These are phyloP conservation scores for Aspergillus ustus DNA, from an alignment of 2,329 filamentous ascomycete species.

Conservation along the genomic window DNA sequence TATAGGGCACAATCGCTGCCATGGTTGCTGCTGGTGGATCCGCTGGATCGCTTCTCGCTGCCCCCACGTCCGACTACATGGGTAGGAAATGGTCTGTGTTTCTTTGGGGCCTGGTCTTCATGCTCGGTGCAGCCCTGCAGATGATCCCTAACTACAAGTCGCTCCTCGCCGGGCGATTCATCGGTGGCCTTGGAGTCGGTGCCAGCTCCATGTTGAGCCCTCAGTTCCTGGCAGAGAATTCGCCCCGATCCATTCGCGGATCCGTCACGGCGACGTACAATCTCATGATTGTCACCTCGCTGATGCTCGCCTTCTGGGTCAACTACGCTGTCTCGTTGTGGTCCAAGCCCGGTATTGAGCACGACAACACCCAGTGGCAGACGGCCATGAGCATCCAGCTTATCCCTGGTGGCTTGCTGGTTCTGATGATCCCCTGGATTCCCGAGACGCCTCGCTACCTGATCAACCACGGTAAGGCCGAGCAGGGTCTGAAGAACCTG, in stretches of 20 bases:
- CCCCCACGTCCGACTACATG: slow-evolving; percentile 3
- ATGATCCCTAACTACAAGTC: slow-evolving; percentile 29
- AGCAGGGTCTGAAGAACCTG: slow-evolving; percentile 10
- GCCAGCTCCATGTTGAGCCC: slow-evolving; percentile 47
- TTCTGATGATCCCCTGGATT: slow-evolving; percentile 11
- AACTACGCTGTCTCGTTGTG: slow-evolving; percentile 13
- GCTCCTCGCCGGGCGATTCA: slow-evolving; percentile 8
- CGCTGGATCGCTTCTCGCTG: slow-evolving; percentile 1
- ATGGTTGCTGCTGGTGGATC: slow-evolving; percentile 14
- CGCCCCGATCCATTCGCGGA: slow-evolving; percentile 36
- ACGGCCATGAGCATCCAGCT: slow-evolving; percentile 12
- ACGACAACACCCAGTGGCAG: slow-evolving; percentile 9
- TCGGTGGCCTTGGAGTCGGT: slow-evolving; percentile 10
- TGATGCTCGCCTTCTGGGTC: slow-evolving; percentile 14
- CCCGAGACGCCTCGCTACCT: slow-evolving; percentile 10
- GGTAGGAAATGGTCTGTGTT: slow-evolving; percentile 14
- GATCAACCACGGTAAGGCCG: slow-evolving; percentile 10
- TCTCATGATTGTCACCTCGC: slow-evolving; percentile 5
- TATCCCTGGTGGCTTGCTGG: slow-evolving; percentile 6
- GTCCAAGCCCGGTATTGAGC: background rate
- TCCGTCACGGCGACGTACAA: slow-evolving; percentile 9
- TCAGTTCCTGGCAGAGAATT: slow-evolving; percentile 48
- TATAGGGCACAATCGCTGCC: slow-evolving; percentile 9
- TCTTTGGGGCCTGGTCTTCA: slow-evolving; percentile 5
- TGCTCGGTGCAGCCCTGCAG: slow-evolving; percentile 10